Base-by-base conservation (phyloP, 306 rosid genomes). In the Pyrus bretschneideri region DNA sequence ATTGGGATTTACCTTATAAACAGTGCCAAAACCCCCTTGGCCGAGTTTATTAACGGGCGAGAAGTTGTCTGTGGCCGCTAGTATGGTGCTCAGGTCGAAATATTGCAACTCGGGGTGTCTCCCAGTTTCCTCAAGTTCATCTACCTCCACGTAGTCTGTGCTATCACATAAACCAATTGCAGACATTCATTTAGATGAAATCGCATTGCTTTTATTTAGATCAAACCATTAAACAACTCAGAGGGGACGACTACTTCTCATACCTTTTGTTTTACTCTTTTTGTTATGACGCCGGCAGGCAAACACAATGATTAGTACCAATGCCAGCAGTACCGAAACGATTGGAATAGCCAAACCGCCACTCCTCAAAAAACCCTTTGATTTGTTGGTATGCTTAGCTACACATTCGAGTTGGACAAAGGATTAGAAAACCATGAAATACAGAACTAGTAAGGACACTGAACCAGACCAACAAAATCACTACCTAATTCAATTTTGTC, bases 21-120 rank as follows among this genome's bases (percentile, higher is more conserved):
- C 67, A 52, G 60, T 38, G 49, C 82, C 78, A 57, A 79, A 79
- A 27, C 82, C 78, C 44, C 78, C 82, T 21, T 17, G 69, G 13
- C 82, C 82, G 9, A 79, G 78, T 73, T 79, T 61, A 29, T 72
- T 79, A 11, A 38, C 23, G 5, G 3, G 17, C 6, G 78, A 79
- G 52, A 79, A 79, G 14, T 44, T 14, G 52, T 67, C 61, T 0
- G 78, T 79, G 25, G 82, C 78, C 38, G 17, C 74, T 27, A 22
- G 29, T 55, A 79, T 30, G 9, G 74, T 58, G 51, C 65, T 67
- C 35, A 79, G 73, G n/a, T 57, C 11, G 11, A 72, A 79, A 65
- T 40, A 66, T 29, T 59, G 82, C 54, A 79, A n/a, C 6, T 66
- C 78, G 0, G 61, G 67, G 13, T 65, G 52, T 66, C 62, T 38